phyloP scores from a whole-genome alignment of 208 protist species.

The Vickermania spadyakhi region DNA sequence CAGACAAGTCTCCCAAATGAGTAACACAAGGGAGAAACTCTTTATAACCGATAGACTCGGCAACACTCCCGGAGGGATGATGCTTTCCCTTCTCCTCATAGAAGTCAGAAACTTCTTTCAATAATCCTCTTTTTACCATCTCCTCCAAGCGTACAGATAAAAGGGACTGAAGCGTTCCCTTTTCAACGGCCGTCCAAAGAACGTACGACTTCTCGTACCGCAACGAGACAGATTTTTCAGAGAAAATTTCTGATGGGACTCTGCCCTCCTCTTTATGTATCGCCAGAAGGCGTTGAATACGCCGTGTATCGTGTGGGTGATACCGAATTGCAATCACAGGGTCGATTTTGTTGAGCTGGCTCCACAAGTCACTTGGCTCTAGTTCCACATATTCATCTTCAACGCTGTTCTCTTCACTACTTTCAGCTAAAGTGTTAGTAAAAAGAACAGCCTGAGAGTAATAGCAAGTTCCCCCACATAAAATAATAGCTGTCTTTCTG shows the following conservation, averaged over 20 bases:
- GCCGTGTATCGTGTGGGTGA: constrained; percentile 78
- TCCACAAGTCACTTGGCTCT: constrained; percentile 19
- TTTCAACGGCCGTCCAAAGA: constrained; percentile 44
- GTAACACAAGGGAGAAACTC: constrained; percentile 27
- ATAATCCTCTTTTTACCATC: constrained; percentile 67
- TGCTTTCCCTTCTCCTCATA: background rate
- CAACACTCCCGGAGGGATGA: constrained; percentile 15
- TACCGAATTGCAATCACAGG: constrained; percentile 47
- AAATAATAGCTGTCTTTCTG: constrained; percentile 34
- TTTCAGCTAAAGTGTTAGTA: constrained; percentile 19
- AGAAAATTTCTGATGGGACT: constrained; percentile 43
- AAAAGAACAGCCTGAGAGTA: constrained; percentile 71
- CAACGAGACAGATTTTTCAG: constrained; percentile 12
- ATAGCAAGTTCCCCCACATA: constrained; percentile 80
- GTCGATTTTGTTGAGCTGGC: constrained; percentile 54
- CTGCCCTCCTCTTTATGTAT: constrained; percentile 48
- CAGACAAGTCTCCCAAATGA: too few relatives aligned
- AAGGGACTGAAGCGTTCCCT: constrained; percentile 18
- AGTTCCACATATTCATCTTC: background rate
- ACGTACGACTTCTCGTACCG: constrained; percentile 49
- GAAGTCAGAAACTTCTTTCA: constrained; percentile 48
- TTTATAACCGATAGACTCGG: constrained; percentile 73
- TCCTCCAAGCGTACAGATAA: constrained; percentile 63
- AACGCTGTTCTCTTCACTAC: constrained; percentile 3
- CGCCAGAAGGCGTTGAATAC: constrained; percentile 65